These are phyloP conservation scores for Thalia dealbata DNA, from an alignment of 176 grass and related monocot species.

Conservation along the genomic window DNA sequence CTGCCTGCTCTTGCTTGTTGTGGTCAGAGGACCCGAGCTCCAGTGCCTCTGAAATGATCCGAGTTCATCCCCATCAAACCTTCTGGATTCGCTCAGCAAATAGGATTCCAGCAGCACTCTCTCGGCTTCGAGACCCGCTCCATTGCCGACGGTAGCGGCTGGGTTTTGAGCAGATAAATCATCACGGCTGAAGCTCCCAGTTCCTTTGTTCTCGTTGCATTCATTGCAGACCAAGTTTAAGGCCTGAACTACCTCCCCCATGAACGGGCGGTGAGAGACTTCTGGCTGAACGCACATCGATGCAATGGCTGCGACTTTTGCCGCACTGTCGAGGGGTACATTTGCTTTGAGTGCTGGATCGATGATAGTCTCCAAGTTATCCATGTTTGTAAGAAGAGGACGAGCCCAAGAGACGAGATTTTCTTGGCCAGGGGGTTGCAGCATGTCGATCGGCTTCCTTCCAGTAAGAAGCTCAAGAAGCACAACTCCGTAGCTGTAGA, in stretches of 20 bases:
- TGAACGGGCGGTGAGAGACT: constrained; percentile 81
- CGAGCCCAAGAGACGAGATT: constrained; percentile 93
- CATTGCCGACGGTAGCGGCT: constrained; percentile 19
- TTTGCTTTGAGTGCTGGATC: constrained; percentile 56
- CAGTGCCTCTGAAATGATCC: constrained; percentile 58
- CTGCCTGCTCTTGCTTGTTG: constrained; percentile 47
- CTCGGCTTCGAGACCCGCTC: constrained; percentile 56
- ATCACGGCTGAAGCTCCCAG: constrained; percentile 54
- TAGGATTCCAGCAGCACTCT: constrained; percentile 59
- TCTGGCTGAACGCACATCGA: constrained; percentile 97
- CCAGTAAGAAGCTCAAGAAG: constrained; percentile 95
- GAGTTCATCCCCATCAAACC: constrained; percentile 27
- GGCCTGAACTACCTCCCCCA: constrained; percentile 96
- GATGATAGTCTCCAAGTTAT: constrained; percentile 46
- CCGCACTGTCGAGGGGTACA: constrained; percentile 53
- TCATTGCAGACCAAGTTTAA: constrained; percentile 83
- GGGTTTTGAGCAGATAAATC: constrained; percentile 29
- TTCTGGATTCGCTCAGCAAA: constrained; percentile 45
- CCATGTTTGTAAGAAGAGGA: constrained; percentile 64
- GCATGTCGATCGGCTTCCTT: constrained; percentile 87
- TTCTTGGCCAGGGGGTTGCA: constrained; percentile 64
- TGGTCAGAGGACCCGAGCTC: constrained; percentile 61
- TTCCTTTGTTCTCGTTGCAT: constrained; percentile 42
- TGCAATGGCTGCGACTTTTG: constrained; percentile 83
- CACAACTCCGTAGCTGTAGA: constrained; percentile 97